Base-by-base conservation (phyloP, 306 rosid species). In the Pterocarpus santalinus region DNA sequence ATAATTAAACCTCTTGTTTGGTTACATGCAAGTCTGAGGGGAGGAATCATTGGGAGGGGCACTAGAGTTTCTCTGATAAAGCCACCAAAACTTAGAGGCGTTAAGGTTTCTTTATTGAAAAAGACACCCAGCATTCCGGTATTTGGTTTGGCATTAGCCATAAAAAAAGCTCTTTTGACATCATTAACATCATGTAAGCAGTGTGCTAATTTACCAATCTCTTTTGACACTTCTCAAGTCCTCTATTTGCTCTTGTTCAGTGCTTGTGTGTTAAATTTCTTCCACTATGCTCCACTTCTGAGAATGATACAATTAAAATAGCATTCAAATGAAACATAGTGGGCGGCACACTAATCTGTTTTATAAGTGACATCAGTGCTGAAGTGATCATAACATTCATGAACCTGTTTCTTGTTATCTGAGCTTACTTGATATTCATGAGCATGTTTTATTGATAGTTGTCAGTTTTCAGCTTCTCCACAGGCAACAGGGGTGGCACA, bases 261-360 rank as follows among this genome's bases (percentile, higher is more conserved):
- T 57, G 62, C 30, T 36, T 62, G 15, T 9, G 52, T 9, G 52
- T 28, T 30, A 44, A 33, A 60, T 79, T 58, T 69, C 58, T 41
- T 78, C 51, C 82, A 56, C 76, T 68, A 56, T 68, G 44, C 22
- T 39, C 75, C 68, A 69, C 82, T 79, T 57, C 15, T 43, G 14
- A 44, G 61, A 56, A 72, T 55, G 61, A 4, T 71, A 44, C 35
- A 55, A 44, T 34, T 65, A 56, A 63, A 34, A 77, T 60, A 64
- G 52, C 5, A 43, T 74, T 53, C 75, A n/a, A 52, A 9, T 75
- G 68, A 15, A 22, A 11, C 33, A 56, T 12, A 12, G n/a, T 60
- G 41, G 14, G 15, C 43, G 75, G 57, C 56, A 22, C 56, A 53
- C 1, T 52, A 13, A 55, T 73, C 11, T 56, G 5, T 39, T 43